These are phyloP conservation scores for Rhizophora mangle DNA, from an alignment of 345 rosid species.

Conservation along the genomic window DNA sequence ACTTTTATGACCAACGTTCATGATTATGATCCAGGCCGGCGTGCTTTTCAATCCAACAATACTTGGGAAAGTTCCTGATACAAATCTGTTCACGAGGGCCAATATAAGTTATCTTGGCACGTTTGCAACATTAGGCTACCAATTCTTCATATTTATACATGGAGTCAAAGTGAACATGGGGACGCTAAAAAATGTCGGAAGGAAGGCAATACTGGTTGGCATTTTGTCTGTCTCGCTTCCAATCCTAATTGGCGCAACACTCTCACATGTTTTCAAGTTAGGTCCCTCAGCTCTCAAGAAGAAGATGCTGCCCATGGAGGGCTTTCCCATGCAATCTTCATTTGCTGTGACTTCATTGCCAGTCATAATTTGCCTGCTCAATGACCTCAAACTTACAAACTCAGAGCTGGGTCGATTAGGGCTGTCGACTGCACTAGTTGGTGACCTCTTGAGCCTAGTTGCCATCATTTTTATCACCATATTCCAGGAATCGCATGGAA, in stretches of 20 bases:
- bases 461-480: neutral
- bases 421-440: slow-evolving; percentile 18
- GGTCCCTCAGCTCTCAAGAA: neutral
- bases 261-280: neutral
- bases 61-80: neutral
- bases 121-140: slow-evolving; percentile 9
- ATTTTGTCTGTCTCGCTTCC: slow-evolving; percentile 1
- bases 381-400: slow-evolving; percentile 21
- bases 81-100: slow-evolving; percentile 2
- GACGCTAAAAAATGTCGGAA: slow-evolving; percentile 16
- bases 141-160: slow-evolving; percentile 19
- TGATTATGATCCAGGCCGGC: slow-evolving; percentile 3
- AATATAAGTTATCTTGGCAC: slow-evolving; percentile 1
- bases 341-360: slow-evolving; percentile 20
- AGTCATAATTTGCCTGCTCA: slow-evolving; percentile 14
- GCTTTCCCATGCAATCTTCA: neutral
- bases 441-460: slow-evolving; percentile 12
- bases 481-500: neutral
- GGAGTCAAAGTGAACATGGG: slow-evolving; percentile 32
- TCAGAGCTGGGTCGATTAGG: slow-evolving; percentile 32
- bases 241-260: neutral
- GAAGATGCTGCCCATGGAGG: no score
- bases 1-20: neutral
- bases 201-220: slow-evolving; percentile 13
- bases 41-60: neutral